Conservation (phyloP, 805 yeast genomes). For the Candida orba region DNA sequence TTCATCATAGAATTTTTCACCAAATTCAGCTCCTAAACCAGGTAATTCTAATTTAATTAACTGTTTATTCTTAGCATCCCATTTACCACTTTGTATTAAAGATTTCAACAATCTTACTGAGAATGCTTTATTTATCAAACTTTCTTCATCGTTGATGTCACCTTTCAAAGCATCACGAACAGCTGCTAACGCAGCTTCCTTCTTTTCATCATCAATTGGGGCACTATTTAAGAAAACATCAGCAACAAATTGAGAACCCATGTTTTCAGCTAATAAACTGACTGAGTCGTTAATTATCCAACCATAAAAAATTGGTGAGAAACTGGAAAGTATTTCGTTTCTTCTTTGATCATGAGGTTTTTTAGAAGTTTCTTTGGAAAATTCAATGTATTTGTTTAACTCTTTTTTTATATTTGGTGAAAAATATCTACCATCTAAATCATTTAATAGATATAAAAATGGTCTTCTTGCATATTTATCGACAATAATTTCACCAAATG, state of each 20-base stretch:
- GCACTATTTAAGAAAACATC: conserved; percentile 63
- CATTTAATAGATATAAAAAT: conserved; percentile 69
- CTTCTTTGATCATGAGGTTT: conserved; percentile 77
- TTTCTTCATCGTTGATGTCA: conserved; percentile 56
- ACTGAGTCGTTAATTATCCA: conserved; percentile 44
- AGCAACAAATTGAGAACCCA: conserved; percentile 77
- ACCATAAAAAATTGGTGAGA: conserved; percentile 58
- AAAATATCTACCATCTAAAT: conserved; percentile 76
- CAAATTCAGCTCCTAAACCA: conserved; percentile 54
- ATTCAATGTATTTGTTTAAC: conserved; percentile 49
- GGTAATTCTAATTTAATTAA: conserved; percentile 37
- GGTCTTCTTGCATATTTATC: conserved; percentile 87
- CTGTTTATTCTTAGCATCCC: conserved; percentile 58
- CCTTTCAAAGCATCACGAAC: conserved; percentile 57
- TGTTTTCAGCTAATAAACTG: conserved; percentile 53
- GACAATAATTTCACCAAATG: conserved; percentile 46
- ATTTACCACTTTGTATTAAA: conserved; percentile 78
- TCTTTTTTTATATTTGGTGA: conserved; percentile 61
- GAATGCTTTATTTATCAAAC: conserved; percentile 64
- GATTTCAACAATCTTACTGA: conserved; percentile 68
- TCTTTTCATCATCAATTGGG: conserved; percentile 31
- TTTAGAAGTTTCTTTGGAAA: conserved; percentile 68
- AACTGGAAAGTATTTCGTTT: conserved; percentile 54
- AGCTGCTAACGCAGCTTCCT: conserved; percentile 44
- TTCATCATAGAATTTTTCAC: conserved; percentile 42